Evolutionary conservation across 2,329 filamentous ascomycete genomes (phyloP).

Genomic region (Penicillium sp.): DNA sequence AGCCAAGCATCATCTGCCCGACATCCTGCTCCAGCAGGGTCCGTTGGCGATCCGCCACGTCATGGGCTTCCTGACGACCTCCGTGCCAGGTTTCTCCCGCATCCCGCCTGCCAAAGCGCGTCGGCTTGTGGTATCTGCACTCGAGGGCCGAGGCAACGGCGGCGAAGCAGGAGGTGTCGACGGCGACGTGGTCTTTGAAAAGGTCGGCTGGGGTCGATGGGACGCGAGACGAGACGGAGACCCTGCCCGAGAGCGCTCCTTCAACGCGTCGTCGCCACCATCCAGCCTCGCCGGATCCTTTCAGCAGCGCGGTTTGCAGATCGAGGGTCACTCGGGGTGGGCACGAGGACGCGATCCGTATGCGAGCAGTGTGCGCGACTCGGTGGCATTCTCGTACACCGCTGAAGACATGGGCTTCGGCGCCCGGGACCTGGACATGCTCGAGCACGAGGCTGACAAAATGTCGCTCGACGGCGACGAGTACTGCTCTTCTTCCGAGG

Average conservation of each 20-base stretch:
- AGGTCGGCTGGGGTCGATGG: conserved; percentile 97
- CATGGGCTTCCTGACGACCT: conserved; percentile 89
- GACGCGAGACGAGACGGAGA: conserved; percentile 75
- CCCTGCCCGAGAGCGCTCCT: conserved; percentile 34
- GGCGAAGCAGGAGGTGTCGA: conserved; percentile 54
- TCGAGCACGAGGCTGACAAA: conserved; percentile 85
- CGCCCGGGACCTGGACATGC: conserved; percentile 62
- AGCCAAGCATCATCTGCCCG: conserved; percentile 84
- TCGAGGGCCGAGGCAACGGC: conserved; percentile 72
- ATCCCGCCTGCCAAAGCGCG: conserved; percentile 88
- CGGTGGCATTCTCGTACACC: conserved; percentile 70
- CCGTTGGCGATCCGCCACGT: conserved; percentile 92
- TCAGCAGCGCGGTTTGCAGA: conserved; percentile 47
- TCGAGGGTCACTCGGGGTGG: conserved; percentile 42
- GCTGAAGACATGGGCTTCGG: conserved; percentile 55
- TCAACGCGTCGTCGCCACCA: conserved; percentile 49
- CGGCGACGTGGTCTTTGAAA: conserved; percentile 69
- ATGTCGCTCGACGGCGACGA: conserved; percentile 83
- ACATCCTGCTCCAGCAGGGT: conserved; percentile 84
- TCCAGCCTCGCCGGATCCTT: conserved; percentile 51
- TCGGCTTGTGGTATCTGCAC: conserved; percentile 83
- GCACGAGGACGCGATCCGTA: conserved; percentile 43
- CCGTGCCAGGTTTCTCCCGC: conserved; percentile 85
- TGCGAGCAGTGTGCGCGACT: conserved; percentile 65
- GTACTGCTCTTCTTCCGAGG: conserved; percentile 74